phyloP scores from a whole-genome alignment of 805 yeast species.

The Metschnikowia santaceciliae region DNA sequence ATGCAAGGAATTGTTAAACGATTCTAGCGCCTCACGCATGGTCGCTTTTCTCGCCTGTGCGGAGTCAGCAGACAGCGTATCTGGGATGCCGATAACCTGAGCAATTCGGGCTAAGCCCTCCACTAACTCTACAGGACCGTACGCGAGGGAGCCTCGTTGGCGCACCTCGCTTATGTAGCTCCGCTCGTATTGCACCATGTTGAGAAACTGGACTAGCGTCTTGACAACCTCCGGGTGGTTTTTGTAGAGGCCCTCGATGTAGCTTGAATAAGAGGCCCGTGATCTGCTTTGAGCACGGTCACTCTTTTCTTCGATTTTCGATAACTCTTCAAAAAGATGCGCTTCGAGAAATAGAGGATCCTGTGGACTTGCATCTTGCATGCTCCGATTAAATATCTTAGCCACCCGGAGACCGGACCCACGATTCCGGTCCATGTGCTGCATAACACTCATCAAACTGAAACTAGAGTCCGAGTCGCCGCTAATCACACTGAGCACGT shows the following conservation, averaged over 20 bases:
- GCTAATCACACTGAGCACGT: constrained; percentile 17
- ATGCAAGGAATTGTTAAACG: constrained; percentile 17
- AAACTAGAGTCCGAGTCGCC: constrained; percentile 32
- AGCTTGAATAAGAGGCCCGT: background rate
- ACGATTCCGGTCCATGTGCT: constrained; percentile 22
- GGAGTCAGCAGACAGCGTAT: constrained; percentile 2
- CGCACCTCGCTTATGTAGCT: constrained; percentile 6
- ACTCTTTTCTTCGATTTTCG: background rate
- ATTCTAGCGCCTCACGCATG: constrained; percentile 8
- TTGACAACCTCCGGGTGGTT: constrained; percentile 9
- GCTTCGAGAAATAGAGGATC: constrained; percentile 12
- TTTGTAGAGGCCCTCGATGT: constrained; percentile 7
- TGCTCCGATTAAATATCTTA: constrained; percentile 24
- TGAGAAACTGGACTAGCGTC: constrained; percentile 10
- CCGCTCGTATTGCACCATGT: constrained; percentile 14
- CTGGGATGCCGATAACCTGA: constrained; percentile 7
- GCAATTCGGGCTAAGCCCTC: constrained; percentile 12
- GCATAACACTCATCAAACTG: constrained; percentile 26
- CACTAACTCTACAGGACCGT: constrained; percentile 13
- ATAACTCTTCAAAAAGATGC: constrained; percentile 12
- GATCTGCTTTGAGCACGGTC: background rate
- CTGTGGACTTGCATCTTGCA: background rate
- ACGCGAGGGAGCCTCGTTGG: constrained; percentile 4
- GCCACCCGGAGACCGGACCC: constrained; percentile 24
- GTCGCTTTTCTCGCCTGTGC: constrained; percentile 6